Evolutionary conservation across 1,284 basidiomycete genomes (phyloP), one percentile per base, ranked within the genome.

Genomic region (Puccinia horiana): DNA sequence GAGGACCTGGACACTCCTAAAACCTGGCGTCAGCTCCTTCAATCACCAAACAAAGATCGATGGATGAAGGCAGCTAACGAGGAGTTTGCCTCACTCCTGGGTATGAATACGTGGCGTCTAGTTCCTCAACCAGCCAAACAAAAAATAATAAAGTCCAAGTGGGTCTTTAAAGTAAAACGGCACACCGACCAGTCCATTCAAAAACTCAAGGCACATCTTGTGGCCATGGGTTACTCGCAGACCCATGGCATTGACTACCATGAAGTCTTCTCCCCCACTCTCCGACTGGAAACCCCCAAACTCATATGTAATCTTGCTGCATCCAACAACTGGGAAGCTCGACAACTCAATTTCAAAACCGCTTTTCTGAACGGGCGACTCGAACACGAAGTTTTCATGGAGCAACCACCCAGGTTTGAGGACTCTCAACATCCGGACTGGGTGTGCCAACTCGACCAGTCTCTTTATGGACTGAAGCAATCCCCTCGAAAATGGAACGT

Each of bases 381-480:
- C 11, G 9, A 49, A 3, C 29, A 75, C 3, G 1, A 44, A n/a
- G 35, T 75, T 4, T 75, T 47, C 47, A 75, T 75, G 72, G 49
- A 52, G n/a, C 44, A 49, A 56, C 44, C 72, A 2, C 29, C 49
- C 2, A 42, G 70, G 1, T 73, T 73, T 20, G 52, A 40, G 16
- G 70, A 72, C 40, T 37, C 69, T 3, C 3, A 5, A 9, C 69
- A 72, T n/a, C 69, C 69, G 3, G 69, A 72, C 14, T 44, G 70
- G 70, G 70, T 75, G 5, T 75, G 72, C 47, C 5, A 75, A 23
- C 18, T 75, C 8, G 23, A 54, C 9, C 4, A 18, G 6, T 75
- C 72, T 16, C n/a, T 75, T 14, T 75, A 75, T 56, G 74, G 74
- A 32, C 54, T 76, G 16, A 76, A 32, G 35, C 74, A 76, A 61